Evolutionary conservation across 2,329 filamentous ascomycete genomes (phyloP).

Genomic region (Tothia fuscella): DNA sequence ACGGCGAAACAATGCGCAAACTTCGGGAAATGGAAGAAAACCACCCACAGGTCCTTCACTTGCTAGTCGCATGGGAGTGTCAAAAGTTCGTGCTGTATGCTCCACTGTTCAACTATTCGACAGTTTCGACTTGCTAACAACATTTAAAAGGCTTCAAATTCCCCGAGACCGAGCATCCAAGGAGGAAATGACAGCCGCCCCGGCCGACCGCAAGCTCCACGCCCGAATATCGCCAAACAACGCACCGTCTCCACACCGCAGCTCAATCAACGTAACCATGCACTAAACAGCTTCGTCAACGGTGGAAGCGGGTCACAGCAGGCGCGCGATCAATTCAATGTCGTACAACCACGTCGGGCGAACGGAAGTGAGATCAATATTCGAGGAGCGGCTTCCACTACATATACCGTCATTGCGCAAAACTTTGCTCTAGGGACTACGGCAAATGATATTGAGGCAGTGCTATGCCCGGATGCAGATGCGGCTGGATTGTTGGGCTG

Average conservation of each 20-base stretch:
- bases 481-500: conserved; percentile 44
- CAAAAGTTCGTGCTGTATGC: conserved; percentile 53
- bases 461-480: conserved; percentile 50
- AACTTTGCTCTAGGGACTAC: conserved; percentile 78
- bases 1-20: conserved; percentile 45
- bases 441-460: conserved; percentile 70
- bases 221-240: neutral
- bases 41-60: conserved; percentile 37
- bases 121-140: too few relatives aligned
- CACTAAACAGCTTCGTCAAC: conserved; percentile 11
- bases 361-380: conserved; percentile 46
- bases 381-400: conserved; percentile 53
- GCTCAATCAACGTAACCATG: conserved; percentile 11
- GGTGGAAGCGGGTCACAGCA: conserved; percentile 1
- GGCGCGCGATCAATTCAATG: conserved; percentile 28
- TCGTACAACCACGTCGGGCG: conserved; percentile 16
- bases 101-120: too few relatives aligned
- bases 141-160: too few relatives aligned
- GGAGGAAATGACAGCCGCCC: too few relatives aligned
- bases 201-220: neutral
- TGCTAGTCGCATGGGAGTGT: conserved; percentile 60
- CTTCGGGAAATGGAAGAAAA: conserved; percentile 26
- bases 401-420: conserved; percentile 60
- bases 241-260: conserved; percentile 8
- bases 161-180: too few relatives aligned